phyloP scores from a whole-genome alignment of 1,139 yeast genomes.

The Chernovozyma aurita region DNA sequence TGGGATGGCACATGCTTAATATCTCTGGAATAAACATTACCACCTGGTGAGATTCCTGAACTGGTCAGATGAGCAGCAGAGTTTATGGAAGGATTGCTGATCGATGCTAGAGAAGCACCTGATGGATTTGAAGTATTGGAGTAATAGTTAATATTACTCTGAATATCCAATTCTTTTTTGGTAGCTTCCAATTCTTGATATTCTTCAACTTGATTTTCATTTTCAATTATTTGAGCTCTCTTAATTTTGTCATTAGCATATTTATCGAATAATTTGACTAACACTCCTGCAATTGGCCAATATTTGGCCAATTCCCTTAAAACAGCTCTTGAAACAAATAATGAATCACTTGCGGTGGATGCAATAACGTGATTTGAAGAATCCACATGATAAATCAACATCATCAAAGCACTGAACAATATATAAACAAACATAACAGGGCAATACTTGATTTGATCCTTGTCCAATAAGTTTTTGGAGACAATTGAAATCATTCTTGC shows the following conservation, averaged over 20 bases:
- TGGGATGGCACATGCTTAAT: neutral
- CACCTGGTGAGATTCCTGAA: slow-evolving; percentile 8
- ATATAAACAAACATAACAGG: slow-evolving; percentile 56
- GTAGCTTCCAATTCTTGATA: slow-evolving; percentile 31
- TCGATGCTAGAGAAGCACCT: neutral
- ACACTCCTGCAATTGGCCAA: slow-evolving; percentile 42
- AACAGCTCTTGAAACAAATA: slow-evolving; percentile 48
- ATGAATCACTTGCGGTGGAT: slow-evolving; percentile 56
- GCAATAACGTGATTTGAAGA: slow-evolving; percentile 54
- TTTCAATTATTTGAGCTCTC: slow-evolving; percentile 42
- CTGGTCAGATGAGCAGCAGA: slow-evolving; percentile 6
- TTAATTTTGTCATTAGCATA: slow-evolving; percentile 43
- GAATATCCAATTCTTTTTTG: slow-evolving; percentile 19
- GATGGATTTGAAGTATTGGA: slow-evolving; percentile 9
- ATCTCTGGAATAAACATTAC: slow-evolving; percentile 5
- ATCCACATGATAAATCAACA: slow-evolving; percentile 72
- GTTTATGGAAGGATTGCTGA: neutral
- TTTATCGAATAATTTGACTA: slow-evolving; percentile 39
- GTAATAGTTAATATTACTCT: slow-evolving; percentile 17
- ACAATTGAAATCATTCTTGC: slow-evolving; percentile 76
- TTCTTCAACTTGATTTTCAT: slow-evolving; percentile 35
- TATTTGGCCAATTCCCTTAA: slow-evolving; percentile 48
- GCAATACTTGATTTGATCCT: slow-evolving; percentile 48
- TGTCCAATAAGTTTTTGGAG: slow-evolving; percentile 52
- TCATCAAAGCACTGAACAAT: slow-evolving; percentile 65